Conservation (phyloP, 1,284 basidiomycete genomes). For the Boletus calvinii region DNA sequence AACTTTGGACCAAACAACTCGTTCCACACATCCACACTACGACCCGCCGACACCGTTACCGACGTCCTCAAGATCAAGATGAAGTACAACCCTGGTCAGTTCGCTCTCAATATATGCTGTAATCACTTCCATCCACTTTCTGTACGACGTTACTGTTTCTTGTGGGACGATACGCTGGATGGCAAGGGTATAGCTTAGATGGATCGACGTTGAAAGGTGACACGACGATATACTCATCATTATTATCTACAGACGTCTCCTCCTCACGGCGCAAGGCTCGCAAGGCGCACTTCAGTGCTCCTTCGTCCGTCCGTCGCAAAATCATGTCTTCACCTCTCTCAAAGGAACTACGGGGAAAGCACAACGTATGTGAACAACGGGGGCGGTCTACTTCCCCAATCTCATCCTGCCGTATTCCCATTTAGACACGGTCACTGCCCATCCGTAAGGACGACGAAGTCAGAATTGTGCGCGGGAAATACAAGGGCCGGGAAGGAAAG, state of each 20-base stretch:
- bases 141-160: constrained; percentile 24
- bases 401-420: background rate
- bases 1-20: constrained; percentile 37
- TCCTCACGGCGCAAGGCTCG: constrained; percentile 94
- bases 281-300: constrained; percentile 94
- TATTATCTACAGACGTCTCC: constrained; percentile 62
- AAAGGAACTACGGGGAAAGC: constrained; percentile 92
- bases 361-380: constrained; percentile 69
- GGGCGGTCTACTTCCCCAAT: background rate
- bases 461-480: constrained; percentile 92
- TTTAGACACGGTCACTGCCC: constrained; percentile 85
- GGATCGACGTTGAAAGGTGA: constrained; percentile 25
- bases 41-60: constrained; percentile 33
- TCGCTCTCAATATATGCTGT: constrained; percentile 16
- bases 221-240: constrained; percentile 26
- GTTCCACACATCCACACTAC: constrained; percentile 16
- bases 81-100: constrained; percentile 79
- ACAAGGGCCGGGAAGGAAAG: constrained; percentile 99
- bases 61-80: constrained; percentile 71
- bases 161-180: constrained; percentile 52
- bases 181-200: constrained; percentile 44
- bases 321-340: constrained; percentile 96
- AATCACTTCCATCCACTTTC: constrained; percentile 6
- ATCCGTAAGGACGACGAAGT: constrained; percentile 99
- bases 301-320: constrained; percentile 92